Evolutionary conservation across 139 green algal species (phyloP).

Genomic region (Yamagishiella unicocca): DNA sequence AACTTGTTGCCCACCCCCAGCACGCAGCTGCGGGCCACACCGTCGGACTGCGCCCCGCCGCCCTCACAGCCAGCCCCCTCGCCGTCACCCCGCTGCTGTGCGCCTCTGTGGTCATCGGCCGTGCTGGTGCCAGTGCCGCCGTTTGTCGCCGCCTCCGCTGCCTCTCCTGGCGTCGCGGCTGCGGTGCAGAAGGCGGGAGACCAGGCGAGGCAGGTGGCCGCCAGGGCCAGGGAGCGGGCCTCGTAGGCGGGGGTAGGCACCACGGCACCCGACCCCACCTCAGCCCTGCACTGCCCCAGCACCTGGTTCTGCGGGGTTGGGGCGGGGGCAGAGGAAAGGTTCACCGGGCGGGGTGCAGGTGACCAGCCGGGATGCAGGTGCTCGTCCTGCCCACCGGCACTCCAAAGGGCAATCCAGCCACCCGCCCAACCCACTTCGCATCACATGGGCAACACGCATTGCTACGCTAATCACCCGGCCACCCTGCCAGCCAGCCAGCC

Average conservation of each 20-base stretch:
- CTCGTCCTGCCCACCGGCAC: too few species aligned
- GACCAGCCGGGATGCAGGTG: too few species aligned
- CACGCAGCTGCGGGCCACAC: not conserved
- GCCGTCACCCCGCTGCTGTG: too few species aligned
- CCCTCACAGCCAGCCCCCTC: not conserved
- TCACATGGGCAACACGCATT: too few species aligned
- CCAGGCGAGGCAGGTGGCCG: constrained; percentile 14
- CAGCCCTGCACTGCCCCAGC: too few species aligned
- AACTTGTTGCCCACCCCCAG: constrained; percentile 31
- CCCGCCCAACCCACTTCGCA: too few species aligned
- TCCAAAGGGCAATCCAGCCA: too few species aligned
- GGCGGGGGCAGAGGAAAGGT: not conserved
- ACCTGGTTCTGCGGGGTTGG: too few species aligned
- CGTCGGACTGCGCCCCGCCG: not conserved
- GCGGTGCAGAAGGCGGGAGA: not conserved
- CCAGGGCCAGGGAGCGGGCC: constrained; percentile 5
- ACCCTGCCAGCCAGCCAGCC: not conserved
- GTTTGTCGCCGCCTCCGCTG: not conserved
- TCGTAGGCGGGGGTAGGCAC: constrained; percentile 22
- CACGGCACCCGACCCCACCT: too few species aligned
- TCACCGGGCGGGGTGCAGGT: not conserved
- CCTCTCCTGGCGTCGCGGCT: not conserved
- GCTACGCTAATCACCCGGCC: not conserved
- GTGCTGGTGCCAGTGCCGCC: not conserved
- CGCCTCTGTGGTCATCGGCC: too few species aligned